phyloP scores from a whole-genome alignment of 1,284 basidiomycete genomes.

The Irpex sp. region DNA sequence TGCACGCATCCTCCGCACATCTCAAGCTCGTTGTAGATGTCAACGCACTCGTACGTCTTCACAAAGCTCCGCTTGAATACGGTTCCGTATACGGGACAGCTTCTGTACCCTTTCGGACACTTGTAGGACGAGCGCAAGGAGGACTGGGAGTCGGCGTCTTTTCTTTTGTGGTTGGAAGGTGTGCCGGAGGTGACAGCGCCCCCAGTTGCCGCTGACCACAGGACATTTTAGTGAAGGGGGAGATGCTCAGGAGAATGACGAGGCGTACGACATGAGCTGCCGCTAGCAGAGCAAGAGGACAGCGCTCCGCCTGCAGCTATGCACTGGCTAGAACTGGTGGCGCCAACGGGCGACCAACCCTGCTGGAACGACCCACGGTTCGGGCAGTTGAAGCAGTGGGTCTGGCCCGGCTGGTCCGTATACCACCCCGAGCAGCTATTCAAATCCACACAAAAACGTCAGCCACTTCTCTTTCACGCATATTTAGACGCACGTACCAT shows the following conservation, averaged over 20 bases:
- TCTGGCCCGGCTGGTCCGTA: constrained; percentile 15
- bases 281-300: constrained; percentile 11
- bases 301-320: constrained; percentile 13
- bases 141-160: not conserved
- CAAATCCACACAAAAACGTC: no score
- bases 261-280: constrained; percentile 18
- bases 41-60: constrained; percentile 19
- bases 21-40: constrained; percentile 20
- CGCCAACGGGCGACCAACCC: constrained; percentile 16
- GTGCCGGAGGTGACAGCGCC: constrained; percentile 9
- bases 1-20: constrained; percentile 22
- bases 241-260: not conserved
- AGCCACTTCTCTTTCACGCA: no score
- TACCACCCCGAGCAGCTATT: constrained; percentile 21
- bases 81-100: constrained; percentile 16
- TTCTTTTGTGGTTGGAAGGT: not conserved
- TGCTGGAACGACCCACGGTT: constrained; percentile 11
- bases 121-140: not conserved
- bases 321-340: constrained; percentile 15
- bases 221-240: not conserved
- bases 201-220: constrained; percentile 10
- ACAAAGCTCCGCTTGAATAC: constrained; percentile 10
- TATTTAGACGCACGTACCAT: constrained; percentile 10
- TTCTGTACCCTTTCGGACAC: constrained; percentile 14
- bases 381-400: constrained; percentile 19